These are phyloP conservation scores for Mortierella sp. DNA, from an alignment of 371 early-diverging fungal genomes.

Conservation along the genomic window DNA sequence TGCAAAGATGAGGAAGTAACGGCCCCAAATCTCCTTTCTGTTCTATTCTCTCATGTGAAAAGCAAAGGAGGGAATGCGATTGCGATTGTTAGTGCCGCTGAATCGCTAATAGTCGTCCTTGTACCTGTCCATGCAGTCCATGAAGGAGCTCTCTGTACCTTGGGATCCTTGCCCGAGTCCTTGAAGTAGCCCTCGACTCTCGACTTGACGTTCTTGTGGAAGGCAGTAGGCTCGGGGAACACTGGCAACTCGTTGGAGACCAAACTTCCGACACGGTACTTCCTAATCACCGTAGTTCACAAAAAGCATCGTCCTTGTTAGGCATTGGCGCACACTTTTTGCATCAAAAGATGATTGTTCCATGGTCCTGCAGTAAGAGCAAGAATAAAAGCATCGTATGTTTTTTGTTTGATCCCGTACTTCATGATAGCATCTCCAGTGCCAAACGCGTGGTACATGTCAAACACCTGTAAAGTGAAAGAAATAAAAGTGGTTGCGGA, in stretches of 20 bases:
- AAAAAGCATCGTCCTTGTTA: conserved; percentile 6
- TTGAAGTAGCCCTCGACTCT: conserved; percentile 55
- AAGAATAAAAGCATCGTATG: background rate
- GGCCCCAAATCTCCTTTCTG: conserved; percentile 54
- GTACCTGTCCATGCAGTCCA: background rate
- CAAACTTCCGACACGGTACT: conserved; percentile 60
- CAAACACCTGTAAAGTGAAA: conserved; percentile 62
- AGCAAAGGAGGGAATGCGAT: background rate
- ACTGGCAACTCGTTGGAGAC: conserved; percentile 63
- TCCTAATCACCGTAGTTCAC: conserved; percentile 39
- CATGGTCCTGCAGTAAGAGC: background rate
- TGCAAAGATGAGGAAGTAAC: conserved; percentile 61
- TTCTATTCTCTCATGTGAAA: conserved; percentile 46
- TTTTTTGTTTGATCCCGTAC: conserved; percentile 32
- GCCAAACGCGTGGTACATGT: conserved; percentile 66
- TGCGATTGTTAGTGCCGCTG: background rate
- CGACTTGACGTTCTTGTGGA: conserved; percentile 58
- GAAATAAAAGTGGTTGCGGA: background rate
- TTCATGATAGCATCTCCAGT: conserved; percentile 57
- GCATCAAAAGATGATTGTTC: background rate
- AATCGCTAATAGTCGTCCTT: too few relatives aligned
- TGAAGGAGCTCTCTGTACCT: conserved; percentile 6
- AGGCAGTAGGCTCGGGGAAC: conserved; percentile 64
- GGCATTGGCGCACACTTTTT: background rate
- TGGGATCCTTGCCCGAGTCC: conserved; percentile 43